Conservation (phyloP, 2,329 filamentous ascomycete species). For the Aspergillus cejpii region DNA sequence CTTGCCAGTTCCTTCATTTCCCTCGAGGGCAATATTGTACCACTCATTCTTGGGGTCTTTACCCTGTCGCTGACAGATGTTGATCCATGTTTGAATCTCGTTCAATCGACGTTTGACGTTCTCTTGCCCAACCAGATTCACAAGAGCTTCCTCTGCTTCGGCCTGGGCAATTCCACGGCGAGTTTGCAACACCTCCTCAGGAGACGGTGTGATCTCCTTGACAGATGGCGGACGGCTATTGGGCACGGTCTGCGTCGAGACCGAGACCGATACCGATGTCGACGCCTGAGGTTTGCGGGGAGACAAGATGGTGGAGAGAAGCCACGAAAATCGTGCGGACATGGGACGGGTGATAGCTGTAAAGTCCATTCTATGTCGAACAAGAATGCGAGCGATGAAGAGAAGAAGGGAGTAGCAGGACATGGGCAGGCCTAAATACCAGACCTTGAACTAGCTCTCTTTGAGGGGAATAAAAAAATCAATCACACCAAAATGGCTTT, state of each 20-base stretch:
- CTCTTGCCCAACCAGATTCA: conserved; percentile 13
- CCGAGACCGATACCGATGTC: not conserved
- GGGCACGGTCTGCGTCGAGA: not conserved
- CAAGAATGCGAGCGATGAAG: not conserved
- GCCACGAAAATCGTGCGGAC: not conserved
- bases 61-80: conserved; percentile 18
- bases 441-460: not conserved
- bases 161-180: conserved; percentile 8
- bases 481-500: not conserved
- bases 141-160: conserved; percentile 12
- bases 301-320: not conserved
- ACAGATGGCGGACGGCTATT: not conserved
- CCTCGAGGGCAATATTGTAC: conserved; percentile 18
- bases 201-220: not conserved
- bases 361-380: not conserved
- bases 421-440: not conserved
- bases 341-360: not conserved
- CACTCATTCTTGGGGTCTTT: conserved; percentile 17
- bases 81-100: conserved; percentile 17
- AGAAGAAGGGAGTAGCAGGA: not conserved
- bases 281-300: not conserved
- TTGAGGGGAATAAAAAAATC: not conserved
- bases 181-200: conserved; percentile 7
- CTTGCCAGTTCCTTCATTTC: conserved; percentile 19
- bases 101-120: conserved; percentile 17